Base-by-base conservation (phyloP, 1,139 yeast species). In the Sugiyamaella xylanicola region DNA sequence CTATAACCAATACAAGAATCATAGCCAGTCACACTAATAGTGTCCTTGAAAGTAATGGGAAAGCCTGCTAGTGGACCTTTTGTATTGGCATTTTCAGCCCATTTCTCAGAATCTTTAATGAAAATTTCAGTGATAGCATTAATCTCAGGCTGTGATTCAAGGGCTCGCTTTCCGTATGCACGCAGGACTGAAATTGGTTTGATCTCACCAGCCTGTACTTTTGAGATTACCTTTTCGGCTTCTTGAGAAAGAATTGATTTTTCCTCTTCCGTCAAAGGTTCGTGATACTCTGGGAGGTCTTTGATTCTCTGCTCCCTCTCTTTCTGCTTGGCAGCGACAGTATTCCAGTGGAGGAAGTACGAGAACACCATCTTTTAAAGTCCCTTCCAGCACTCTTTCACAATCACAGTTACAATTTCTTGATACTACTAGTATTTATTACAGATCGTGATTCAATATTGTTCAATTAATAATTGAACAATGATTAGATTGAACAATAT, bases 41-140 rank as follows among this genome's bases (percentile, higher is more conserved):
- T 77, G 59, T 78, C 82, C 63, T 82, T 82, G 54, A 85, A 65
- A 2, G 89, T 82, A 49, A 86, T 74, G 8, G 91, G 91, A 56
- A 86, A 72, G 2, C 92, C 93, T 53, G 86, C 89, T 35, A 86
- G 70, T 4, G 86, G 85, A 15, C 87, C 87, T 13, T 70, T 63
- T 55, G 61, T 57, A 11, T 57, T 47, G 15, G 61, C 65, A 21
- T 51, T 21, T 15, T 44, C 50, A 13, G 75, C 74, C 66, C 66
- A 65, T 51, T 63, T 56, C 58, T 71, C 73, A 3, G 75, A 74
- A n/a, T 68, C 73, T 19, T 65, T 63, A 57, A 73, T 67, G 64
- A 74, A 57, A 51, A 75, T 62, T 61, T 74, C 78, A 3, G 78
- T 74, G 41, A 74, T 40, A 47, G 73, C 67, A 58, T 74, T 75